Evolutionary conservation across 2,329 filamentous ascomycete genomes (phyloP).

Genomic region (Exserohilum rostratum): DNA sequence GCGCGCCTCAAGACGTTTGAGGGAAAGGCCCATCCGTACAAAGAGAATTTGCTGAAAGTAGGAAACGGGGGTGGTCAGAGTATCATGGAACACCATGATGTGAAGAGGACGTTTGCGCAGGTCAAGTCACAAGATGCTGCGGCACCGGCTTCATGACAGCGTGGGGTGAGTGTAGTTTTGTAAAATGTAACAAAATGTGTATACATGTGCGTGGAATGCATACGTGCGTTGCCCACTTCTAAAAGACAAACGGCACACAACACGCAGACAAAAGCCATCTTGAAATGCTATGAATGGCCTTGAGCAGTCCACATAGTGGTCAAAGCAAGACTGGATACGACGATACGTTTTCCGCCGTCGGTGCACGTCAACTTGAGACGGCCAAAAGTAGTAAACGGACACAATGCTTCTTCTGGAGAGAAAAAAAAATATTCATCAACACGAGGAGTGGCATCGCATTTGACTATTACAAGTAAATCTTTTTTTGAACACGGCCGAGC

Average conservation of each 20-base stretch:
- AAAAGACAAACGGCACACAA: too few species aligned
- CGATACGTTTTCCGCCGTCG: neutral
- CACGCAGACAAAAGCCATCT: neutral
- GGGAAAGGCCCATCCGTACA: conserved; percentile 88
- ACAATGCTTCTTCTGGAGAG: neutral
- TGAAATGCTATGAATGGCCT: too few species aligned
- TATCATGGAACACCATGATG: conserved; percentile 44
- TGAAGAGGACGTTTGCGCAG: conserved; percentile 46
- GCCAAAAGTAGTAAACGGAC: neutral
- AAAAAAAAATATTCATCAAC: neutral
- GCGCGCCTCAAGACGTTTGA: conserved; percentile 94
- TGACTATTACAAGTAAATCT: conserved; percentile 26
- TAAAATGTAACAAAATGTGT: neutral
- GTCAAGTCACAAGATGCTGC: conserved; percentile 22
- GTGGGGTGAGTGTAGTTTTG: neutral
- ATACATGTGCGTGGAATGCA: neutral
- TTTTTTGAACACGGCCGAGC: neutral
- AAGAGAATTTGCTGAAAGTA: conserved; percentile 81
- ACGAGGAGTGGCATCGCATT: neutral
- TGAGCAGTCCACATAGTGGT: too few species aligned
- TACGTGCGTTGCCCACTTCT: neutral
- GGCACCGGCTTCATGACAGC: conserved; percentile 27
- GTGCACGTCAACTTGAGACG: neutral
- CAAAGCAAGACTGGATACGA: too few species aligned
- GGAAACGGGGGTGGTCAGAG: conserved; percentile 48